Evolutionary conservation across 441 rosid genomes (phyloP).

Genomic region (Metrosideros polymorpha): DNA sequence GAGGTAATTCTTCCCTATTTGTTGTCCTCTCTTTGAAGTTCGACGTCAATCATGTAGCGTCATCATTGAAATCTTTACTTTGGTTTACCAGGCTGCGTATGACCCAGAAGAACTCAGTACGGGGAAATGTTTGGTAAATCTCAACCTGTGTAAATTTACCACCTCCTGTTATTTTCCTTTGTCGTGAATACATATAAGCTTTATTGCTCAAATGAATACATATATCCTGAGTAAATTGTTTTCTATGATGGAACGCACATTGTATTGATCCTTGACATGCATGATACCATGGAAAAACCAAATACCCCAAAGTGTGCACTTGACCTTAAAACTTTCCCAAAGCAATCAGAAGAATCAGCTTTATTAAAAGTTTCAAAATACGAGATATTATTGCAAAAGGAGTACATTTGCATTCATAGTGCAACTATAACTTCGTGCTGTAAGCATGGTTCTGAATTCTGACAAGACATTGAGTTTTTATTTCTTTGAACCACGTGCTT

Average conservation of each 20-base stretch:
- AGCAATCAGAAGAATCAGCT: background rate
- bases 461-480: background rate
- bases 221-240: background rate
- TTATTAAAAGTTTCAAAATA: background rate
- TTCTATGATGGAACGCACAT: background rate
- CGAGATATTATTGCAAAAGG: background rate
- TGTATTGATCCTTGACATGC: background rate
- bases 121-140: constrained; percentile 34
- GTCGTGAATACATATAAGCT: background rate
- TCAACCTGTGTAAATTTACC: constrained; percentile 23
- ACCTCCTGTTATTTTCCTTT: background rate
- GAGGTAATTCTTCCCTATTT: constrained; percentile 17
- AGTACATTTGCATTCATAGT: background rate
- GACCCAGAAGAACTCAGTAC: constrained; percentile 49
- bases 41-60: background rate
- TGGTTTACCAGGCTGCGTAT: constrained; percentile 41
- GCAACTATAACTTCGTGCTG: background rate
- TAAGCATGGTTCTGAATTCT: background rate
- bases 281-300: background rate
- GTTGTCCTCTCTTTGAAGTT: background rate
- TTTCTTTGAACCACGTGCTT: background rate
- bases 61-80: background rate
- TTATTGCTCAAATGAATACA: background rate
- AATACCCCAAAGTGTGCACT: background rate
- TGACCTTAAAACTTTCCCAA: background rate